These are phyloP conservation scores for Asterella californica DNA, from an alignment of 225 moss, liverwort and hornwort species.

Conservation along the genomic window DNA sequence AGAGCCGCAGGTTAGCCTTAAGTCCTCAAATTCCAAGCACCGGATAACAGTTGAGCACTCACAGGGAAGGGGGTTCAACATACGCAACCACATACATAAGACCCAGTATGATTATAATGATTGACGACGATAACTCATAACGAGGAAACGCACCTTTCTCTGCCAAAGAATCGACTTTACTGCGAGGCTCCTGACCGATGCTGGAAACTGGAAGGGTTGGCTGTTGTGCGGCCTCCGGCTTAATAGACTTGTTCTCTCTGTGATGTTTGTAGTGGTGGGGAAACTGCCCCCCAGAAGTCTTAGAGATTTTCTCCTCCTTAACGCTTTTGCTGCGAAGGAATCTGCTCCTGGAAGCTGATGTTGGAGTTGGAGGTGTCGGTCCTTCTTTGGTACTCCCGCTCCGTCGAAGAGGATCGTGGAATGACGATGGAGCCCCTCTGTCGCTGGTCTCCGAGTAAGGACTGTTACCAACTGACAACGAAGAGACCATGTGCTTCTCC, in stretches of 20 bases:
- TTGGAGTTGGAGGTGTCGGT: conserved; percentile 19
- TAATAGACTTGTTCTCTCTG: conserved; percentile 9
- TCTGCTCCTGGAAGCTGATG: conserved; percentile 28
- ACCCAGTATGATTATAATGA: not conserved
- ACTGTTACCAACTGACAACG: conserved; percentile 35
- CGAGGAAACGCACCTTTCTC: conserved; percentile 21
- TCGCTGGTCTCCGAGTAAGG: conserved; percentile 48
- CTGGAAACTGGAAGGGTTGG: not conserved
- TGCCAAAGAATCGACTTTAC: conserved; percentile 1
- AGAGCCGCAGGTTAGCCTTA: not conserved
- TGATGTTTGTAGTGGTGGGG: conserved; percentile 16
- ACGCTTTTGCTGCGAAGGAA: conserved; percentile 52
- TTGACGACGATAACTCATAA: not conserved
- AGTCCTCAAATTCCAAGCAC: not conserved
- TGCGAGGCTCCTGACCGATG: conserved; percentile 7
- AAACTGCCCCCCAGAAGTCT: conserved; percentile 9
- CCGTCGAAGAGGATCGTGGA: conserved; percentile 41
- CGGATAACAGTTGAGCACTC: not conserved
- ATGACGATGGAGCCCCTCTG: conserved; percentile 30
- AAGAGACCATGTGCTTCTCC: conserved; percentile 41
- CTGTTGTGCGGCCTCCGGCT: conserved; percentile 11
- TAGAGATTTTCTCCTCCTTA: conserved; percentile 42
- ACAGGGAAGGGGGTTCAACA: not conserved
- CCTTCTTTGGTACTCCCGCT: conserved; percentile 47
- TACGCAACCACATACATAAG: not conserved